Evolutionary conservation across 352 stramenopile genomes (phyloP), one percentile per base, ranked within the genome.

Genomic region (Aphanomyces euteiches): DNA sequence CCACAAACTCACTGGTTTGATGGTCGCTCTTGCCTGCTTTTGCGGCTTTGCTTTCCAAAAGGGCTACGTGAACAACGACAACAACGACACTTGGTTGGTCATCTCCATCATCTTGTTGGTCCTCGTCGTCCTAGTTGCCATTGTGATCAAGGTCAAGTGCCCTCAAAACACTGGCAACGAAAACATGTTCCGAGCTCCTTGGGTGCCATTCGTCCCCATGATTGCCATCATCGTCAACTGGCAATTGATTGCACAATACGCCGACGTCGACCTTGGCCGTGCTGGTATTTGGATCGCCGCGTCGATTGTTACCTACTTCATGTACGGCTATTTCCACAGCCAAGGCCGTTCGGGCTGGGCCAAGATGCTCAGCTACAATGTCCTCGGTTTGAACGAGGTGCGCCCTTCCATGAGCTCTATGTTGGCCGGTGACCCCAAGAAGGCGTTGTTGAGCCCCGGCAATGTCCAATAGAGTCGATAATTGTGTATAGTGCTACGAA

Each of bases 291-390:
- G 84, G 84, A 68, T 93, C 58, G 74, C 47, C 13, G 77, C 76
- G 4, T 84, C 75, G 12, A 77, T 89, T 5, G 15, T 93, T 4
- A 90, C 85, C 67, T 92, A 93, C 76, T 89, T 91, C 48, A 73
- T 78, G 10, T 93, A 93, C 70, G 85, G 85, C 60, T 93, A 89
- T 75, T 73, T 73, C 65, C 79, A 88, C 77, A 83, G 81, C 34
- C 81, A 80, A 4, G 83, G 82, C 41, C 84, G 82, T 67, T 84
- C 78, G 1, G 82, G 79, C 15, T 93, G 85, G 85, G 82, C 75
- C 60, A 66, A 76, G 41, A 69, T 90, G 50, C 60, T 92, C 48
- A 73, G 47, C 28, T 76, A 60, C 71, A 72, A 81, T 48, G 68
- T 81, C 19, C 69, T 73, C 41, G 56, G 71, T 34, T 71, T 81